A percentile compares a stretch with the other conserved stretches of the same genome.
These are phyloP conservation scores for Saccharomyces uvarum DNA, from an alignment of 1,139 yeast species.

Conservation along the genomic window DNA sequence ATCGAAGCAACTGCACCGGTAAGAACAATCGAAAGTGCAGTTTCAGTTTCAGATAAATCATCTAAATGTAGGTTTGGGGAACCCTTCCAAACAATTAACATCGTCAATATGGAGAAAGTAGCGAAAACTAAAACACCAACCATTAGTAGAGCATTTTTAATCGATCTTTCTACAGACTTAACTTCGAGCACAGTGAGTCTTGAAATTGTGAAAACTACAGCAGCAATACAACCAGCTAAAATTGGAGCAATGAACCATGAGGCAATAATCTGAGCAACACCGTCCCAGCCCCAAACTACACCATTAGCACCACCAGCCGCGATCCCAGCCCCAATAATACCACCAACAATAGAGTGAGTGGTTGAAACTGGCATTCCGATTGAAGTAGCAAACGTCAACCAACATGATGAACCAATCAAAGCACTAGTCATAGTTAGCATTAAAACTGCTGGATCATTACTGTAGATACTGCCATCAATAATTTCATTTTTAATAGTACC, in stretches of 20 bases:
- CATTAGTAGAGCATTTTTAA: slow-evolving; percentile 43
- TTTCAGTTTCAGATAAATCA: slow-evolving; percentile 44
- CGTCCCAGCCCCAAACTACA: slow-evolving; percentile 70
- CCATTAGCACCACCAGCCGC: slow-evolving; percentile 52
- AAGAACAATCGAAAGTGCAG: slow-evolving; percentile 52
- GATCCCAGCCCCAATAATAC: slow-evolving; percentile 65
- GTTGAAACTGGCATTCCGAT: slow-evolving; percentile 74
- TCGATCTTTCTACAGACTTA: slow-evolving; percentile 35
- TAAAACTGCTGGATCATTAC: slow-evolving; percentile 55
- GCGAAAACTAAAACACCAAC: slow-evolving; percentile 57
- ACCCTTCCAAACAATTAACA: slow-evolving; percentile 62
- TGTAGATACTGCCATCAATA: slow-evolving; percentile 44
- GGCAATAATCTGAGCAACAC: slow-evolving; percentile 66
- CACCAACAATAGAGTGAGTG: slow-evolving; percentile 75
- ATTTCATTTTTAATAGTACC: slow-evolving; percentile 62
- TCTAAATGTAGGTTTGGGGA: slow-evolving; percentile 57
- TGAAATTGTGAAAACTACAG: slow-evolving; percentile 50
- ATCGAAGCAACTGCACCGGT: slow-evolving; percentile 51
- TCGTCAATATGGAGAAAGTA: slow-evolving; percentile 56
- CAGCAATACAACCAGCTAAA: slow-evolving; percentile 57
- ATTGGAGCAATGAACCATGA: slow-evolving; percentile 80
- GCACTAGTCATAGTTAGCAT: slow-evolving; percentile 76
- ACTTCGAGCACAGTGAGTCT: slow-evolving; percentile 58
- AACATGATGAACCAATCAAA: slow-evolving; percentile 62
- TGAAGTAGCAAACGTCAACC: slow-evolving; percentile 62